Percentiles rank a stretch among this genome's conserved stretches.
phyloP scores from a whole-genome alignment of 2,329 filamentous ascomycete genomes.

The Monosporascus ibericus region DNA sequence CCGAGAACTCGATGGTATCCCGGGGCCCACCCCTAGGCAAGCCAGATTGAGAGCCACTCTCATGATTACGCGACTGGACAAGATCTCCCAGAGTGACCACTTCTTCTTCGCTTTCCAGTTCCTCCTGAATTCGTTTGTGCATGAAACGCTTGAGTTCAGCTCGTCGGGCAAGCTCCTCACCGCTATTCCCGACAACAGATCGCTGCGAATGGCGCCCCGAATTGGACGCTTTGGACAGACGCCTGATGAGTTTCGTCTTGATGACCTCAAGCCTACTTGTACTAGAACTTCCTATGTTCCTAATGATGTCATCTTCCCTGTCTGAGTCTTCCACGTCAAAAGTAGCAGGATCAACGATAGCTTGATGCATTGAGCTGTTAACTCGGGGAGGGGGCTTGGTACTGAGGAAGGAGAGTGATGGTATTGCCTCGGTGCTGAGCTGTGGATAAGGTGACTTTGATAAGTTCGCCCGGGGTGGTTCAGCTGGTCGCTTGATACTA shows the following conservation, averaged over 20 bases:
- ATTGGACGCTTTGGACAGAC: slow-evolving; percentile 39
- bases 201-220: slow-evolving; percentile 33
- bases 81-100: slow-evolving; percentile 27
- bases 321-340: slow-evolving; percentile 37
- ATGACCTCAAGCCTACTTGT: slow-evolving; percentile 39
- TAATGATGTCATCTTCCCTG: slow-evolving; percentile 13
- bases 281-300: slow-evolving; percentile 15
- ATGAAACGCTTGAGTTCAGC: slow-evolving; percentile 51
- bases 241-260: slow-evolving; percentile 37
- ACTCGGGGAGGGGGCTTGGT: slow-evolving; percentile 15
- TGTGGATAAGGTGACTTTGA: slow-evolving; percentile 10
- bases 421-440: slow-evolving; percentile 13
- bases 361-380: slow-evolving; percentile 17
- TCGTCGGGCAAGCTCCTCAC: slow-evolving; percentile 48
- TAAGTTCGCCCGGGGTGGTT: slow-evolving; percentile 17
- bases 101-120: slow-evolving; percentile 42
- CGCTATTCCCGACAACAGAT: slow-evolving; percentile 36
- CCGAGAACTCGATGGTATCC: slow-evolving; percentile 43
- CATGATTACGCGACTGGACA: slow-evolving; percentile 15
- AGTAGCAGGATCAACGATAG: slow-evolving; percentile 22
- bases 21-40: slow-evolving; percentile 37
- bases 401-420: slow-evolving; percentile 11
- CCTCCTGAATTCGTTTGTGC: slow-evolving; percentile 52
- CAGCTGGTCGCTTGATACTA: slow-evolving; percentile 13
- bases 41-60: slow-evolving; percentile 19